Percentiles rank a stretch among this genome's conserved stretches.
Conservation (phyloP, 768 basidiomycete genomes). For the Tylopilus rubrobrunneus region DNA sequence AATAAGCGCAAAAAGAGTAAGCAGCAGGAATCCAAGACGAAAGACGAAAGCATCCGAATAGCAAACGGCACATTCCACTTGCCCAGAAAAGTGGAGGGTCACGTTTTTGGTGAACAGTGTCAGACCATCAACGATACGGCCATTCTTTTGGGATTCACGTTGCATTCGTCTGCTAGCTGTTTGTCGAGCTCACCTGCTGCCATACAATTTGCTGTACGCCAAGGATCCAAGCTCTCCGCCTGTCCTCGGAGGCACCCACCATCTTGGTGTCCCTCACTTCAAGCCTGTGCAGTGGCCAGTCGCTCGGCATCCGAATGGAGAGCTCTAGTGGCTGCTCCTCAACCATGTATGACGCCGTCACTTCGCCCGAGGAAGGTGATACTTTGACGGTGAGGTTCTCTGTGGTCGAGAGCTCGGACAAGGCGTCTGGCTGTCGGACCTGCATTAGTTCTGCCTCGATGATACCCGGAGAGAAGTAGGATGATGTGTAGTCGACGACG, state of each 20-base stretch:
- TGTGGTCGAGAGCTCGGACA: no score
- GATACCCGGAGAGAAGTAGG: no score
- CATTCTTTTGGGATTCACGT: slow-evolving; percentile 54
- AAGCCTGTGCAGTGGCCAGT: slow-evolving; percentile 87
- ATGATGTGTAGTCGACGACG: no score
- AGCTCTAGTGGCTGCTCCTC: slow-evolving; percentile 96
- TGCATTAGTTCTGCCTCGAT: no score
- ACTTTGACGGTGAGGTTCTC: no score
- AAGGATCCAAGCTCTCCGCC: slow-evolving; percentile 92
- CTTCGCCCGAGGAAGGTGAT: slow-evolving; percentile 69
- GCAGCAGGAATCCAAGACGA: background rate
- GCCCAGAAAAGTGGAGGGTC: slow-evolving; percentile 87
- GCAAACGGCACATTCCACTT: slow-evolving; percentile 95
- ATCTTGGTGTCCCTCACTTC: slow-evolving; percentile 83
- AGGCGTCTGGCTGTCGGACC: no score
- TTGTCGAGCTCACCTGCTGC: slow-evolving; percentile 59
- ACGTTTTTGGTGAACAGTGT: slow-evolving; percentile 94
- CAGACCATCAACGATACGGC: slow-evolving; percentile 83
- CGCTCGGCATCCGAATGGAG: slow-evolving; percentile 75
- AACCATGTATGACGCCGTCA: slow-evolving; percentile 77
- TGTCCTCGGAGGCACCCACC: slow-evolving; percentile 84
- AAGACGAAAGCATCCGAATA: slow-evolving; percentile 61
- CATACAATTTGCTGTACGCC: slow-evolving; percentile 89
- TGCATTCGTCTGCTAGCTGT: background rate
- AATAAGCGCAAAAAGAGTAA: background rate